These are phyloP conservation scores for Trichoderma virens DNA, from an alignment of 495 filamentous ascomycete genomes.

Conservation along the genomic window DNA sequence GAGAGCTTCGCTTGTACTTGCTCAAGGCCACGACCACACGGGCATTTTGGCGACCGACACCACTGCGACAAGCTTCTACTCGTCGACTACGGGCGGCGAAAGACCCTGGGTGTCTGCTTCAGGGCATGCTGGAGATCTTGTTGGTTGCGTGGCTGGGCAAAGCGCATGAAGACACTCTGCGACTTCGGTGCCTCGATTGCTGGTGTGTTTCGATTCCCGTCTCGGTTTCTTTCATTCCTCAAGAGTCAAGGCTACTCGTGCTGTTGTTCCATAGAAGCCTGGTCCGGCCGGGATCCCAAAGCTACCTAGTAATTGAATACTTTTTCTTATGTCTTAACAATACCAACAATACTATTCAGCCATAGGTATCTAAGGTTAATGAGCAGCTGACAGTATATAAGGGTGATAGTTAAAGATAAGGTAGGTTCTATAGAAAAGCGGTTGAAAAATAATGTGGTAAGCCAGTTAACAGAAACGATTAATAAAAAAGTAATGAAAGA, in stretches of 20 bases:
- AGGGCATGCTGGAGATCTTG: neutral
- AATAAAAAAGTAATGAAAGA: no score
- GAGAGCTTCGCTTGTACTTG: neutral
- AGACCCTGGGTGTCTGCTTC: slow-evolving; percentile 5
- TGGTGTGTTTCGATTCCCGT: neutral
- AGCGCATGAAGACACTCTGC: neutral
- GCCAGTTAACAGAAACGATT: no score
- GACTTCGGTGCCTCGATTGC: neutral
- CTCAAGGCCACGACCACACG: neutral
- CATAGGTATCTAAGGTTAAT: no score
- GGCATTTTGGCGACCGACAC: neutral
- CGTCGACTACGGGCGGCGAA: neutral
- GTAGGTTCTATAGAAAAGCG: no score
- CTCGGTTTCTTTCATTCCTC: neutral
- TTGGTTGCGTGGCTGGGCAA: slow-evolving; percentile 1
- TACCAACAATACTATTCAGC: no score
- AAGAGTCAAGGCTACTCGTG: neutral
- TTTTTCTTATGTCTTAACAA: no score
- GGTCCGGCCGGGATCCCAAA: neutral
- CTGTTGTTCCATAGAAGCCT: slow-evolving; percentile 1
- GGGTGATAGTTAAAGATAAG: no score
- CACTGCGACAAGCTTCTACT: slow-evolving; percentile 3
- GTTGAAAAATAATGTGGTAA: no score
- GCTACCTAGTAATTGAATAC: no score
- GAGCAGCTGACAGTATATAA: no score